Conservation (phyloP, 2,329 filamentous ascomycete genomes). For the Teratosphaeria viscida region DNA sequence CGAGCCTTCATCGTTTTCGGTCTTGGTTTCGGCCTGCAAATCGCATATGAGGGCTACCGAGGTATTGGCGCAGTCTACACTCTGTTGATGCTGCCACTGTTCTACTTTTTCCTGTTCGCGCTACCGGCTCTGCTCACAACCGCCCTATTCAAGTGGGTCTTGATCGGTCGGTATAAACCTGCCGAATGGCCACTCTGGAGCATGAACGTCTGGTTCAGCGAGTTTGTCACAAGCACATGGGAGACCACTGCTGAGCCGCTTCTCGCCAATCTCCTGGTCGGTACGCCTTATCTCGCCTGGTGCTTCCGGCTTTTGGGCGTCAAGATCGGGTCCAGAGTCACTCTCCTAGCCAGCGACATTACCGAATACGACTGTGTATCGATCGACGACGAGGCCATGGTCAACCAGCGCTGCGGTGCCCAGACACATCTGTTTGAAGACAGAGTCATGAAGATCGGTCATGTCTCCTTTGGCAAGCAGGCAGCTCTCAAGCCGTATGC, state of each 20-base stretch:
- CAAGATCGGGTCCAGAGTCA: conserved; percentile 12
- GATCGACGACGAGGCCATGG: conserved; percentile 15
- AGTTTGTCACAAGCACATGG: not conserved
- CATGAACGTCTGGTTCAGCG: not conserved
- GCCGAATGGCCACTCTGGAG: conserved; percentile 18
- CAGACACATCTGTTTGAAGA: conserved; percentile 19
- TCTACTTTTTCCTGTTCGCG: conserved; percentile 16
- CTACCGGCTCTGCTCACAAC: conserved; percentile 12
- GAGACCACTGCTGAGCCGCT: not conserved
- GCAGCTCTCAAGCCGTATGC: conserved; percentile 14
- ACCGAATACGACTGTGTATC: conserved; percentile 16
- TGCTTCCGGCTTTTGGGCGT: conserved; percentile 16
- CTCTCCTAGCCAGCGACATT: conserved; percentile 11
- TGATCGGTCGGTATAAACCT: conserved; percentile 14
- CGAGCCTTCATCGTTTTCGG: conserved; percentile 18
- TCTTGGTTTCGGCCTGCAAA: conserved; percentile 13
- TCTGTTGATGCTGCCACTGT: conserved; percentile 15
- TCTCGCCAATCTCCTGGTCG: conserved; percentile 6
- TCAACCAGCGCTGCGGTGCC: conserved; percentile 10
- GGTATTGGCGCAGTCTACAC: conserved; percentile 16
- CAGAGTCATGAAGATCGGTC: conserved; percentile 17
- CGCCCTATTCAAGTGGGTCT: conserved; percentile 13
- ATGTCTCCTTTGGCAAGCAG: conserved; percentile 8
- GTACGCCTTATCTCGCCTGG: conserved; percentile 14
- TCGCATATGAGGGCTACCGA: conserved; percentile 11